Conservation (phyloP, 352 stramenopile genomes). For the Globisporangium paddicum region DNA sequence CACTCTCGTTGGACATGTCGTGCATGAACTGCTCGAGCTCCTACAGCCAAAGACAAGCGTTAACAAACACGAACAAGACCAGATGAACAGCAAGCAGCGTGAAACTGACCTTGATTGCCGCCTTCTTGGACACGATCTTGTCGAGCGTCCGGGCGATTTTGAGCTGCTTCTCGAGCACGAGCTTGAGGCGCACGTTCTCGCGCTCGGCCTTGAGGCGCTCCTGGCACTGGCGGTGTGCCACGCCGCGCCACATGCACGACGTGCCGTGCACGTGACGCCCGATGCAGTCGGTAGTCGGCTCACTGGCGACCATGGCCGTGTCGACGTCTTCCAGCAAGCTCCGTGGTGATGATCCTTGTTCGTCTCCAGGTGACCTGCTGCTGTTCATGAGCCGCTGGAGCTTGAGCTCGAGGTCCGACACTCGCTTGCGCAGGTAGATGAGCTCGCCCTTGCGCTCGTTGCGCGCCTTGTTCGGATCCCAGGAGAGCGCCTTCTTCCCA, state of each 20-base stretch:
- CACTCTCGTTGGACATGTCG: background rate
- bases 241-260: conserved; percentile 3
- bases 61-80: no score
- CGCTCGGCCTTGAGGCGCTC: conserved; percentile 17
- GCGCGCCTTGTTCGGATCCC: conserved; percentile 15
- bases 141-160: no score
- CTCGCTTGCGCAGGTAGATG: conserved; percentile 22
- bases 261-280: background rate
- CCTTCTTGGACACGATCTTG: conserved; percentile 31
- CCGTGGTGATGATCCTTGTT: background rate
- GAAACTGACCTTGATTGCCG: conserved; percentile 20
- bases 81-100: no score
- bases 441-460: conserved; percentile 24
- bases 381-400: conserved; percentile 7
- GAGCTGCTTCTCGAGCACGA: conserved; percentile 43
- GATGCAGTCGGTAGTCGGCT: background rate
- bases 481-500: background rate
- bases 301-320: background rate
- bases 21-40: background rate
- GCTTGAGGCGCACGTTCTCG: conserved; percentile 48
- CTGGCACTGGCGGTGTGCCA: background rate
- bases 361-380: background rate
- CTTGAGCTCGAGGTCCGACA: conserved; percentile 17
- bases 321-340: background rate
- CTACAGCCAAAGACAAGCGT: background rate